These are phyloP conservation scores for Tirmania nivea DNA, from an alignment of 495 filamentous ascomycete species.

Conservation along the genomic window DNA sequence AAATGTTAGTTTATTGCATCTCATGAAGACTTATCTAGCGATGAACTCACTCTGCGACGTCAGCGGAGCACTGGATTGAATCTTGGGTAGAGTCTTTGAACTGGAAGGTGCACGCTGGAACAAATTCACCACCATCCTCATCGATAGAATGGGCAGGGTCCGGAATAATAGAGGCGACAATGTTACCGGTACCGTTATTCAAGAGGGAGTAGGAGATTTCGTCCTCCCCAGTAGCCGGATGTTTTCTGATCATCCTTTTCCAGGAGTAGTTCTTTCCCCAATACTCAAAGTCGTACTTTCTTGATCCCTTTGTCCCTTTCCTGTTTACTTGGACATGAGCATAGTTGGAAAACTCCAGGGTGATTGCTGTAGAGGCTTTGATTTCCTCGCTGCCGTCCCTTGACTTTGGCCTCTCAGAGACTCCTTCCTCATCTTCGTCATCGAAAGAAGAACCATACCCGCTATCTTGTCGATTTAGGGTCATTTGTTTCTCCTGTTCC, in stretches of 20 bases:
- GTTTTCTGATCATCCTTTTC: constrained; percentile 48
- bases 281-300: constrained; percentile 78
- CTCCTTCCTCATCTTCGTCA: constrained; percentile 30
- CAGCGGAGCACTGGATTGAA: constrained; percentile 26
- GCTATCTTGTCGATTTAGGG: constrained; percentile 30
- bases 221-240: constrained; percentile 30
- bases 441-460: constrained; percentile 31
- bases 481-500: constrained; percentile 21
- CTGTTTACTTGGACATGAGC: constrained; percentile 71
- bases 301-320: constrained; percentile 43
- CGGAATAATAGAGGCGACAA: constrained; percentile 72
- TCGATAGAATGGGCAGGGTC: constrained; percentile 53
- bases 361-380: constrained; percentile 26
- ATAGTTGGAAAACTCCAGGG: constrained; percentile 91
- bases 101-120: constrained; percentile 76
- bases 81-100: constrained; percentile 39
- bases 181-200: constrained; percentile 34
- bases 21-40: constrained; percentile 3
- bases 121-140: constrained; percentile 62
- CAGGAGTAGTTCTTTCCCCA: constrained; percentile 75
- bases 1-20: constrained; percentile 13
- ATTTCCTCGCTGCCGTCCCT: not conserved
- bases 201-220: constrained; percentile 58
- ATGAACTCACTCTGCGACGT: constrained; percentile 76
- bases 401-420: constrained; percentile 19